Base-by-base conservation (phyloP, 2,329 filamentous ascomycete genomes). In the Lasiodiplodia sp. region DNA sequence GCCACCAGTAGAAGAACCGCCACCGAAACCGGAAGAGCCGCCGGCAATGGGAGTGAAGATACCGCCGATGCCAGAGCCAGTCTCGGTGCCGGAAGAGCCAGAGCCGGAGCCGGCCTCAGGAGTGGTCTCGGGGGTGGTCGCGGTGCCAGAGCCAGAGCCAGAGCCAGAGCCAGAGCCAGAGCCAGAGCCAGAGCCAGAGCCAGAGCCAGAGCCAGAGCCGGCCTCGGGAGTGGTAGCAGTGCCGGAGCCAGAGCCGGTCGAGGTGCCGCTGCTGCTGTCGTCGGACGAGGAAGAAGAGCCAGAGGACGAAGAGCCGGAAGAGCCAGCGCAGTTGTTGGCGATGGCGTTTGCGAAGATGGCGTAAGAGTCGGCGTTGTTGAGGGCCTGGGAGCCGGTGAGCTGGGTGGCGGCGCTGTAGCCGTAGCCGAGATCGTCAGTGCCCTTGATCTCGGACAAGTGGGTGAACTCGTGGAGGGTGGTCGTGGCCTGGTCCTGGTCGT, bases 381-480 rank as follows among this genome's bases (percentile, higher is more conserved):
- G n/a, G 51, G 38, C 52, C 37, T 66, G 64, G 18, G 53, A 31
- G 40, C 38, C 57, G 23, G 57, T 62, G 38, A 62, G 57, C 23
- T 44, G 38, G 65, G 55, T 34, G 14, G 53, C 40, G 5, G 83
- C 83, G 7, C 82, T 76, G 71, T 87, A 88, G 31, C 70, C 77
- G 71, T 87, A 87, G 23, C 82, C 85, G 65, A 85, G 80, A 74
- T 92, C 90, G 2, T 84, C 77, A 2, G 89, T 91, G 11, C 88
- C 87, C 67, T 87, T 87, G 16, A 85, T 82, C 79, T 80, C 83
- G 75, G 85, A 78, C 21, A 85, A 82, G 75, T 92, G 90, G 10
- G 89, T 90, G 72, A 85, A 82, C 82, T 92, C 90, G 74, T 92
- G 90, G 18, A 92, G 77, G 37, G 84, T 84, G 18, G 89, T 91